These are phyloP conservation scores for Ascochyta rabiei DNA, from an alignment of 2,329 filamentous ascomycete species.

Conservation along the genomic window DNA sequence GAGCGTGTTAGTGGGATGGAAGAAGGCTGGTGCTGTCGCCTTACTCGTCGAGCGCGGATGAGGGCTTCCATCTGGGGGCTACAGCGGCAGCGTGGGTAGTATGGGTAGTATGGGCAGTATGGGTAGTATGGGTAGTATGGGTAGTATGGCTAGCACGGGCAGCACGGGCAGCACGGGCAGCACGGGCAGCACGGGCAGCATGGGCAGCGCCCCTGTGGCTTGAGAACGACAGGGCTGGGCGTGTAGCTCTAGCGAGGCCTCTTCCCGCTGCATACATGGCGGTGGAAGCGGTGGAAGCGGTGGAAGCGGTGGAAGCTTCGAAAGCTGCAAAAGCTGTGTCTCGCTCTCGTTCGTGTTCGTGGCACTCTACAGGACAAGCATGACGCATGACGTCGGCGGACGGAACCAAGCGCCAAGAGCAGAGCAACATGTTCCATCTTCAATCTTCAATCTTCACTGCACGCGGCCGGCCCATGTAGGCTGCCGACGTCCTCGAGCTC, in stretches of 20 bases:
- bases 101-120: no score
- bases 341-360: no score
- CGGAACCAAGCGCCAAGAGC: conserved; percentile 10
- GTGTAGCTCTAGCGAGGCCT: conserved; percentile 19
- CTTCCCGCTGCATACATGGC: conserved; percentile 25
- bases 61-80: conserved; percentile 64
- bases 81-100: conserved; percentile 37
- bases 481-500: conserved; percentile 1
- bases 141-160: no score
- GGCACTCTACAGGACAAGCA: background rate
- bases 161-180: no score
- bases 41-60: conserved; percentile 65
- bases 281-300: no score
- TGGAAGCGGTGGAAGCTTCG: no score
- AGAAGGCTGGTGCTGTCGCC: conserved; percentile 18
- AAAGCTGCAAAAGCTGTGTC: no score
- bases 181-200: no score
- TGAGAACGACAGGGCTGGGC: background rate
- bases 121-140: no score
- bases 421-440: no score
- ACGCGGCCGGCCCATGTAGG: conserved; percentile 12
- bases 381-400: conserved; percentile 13
- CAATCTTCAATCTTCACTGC: conserved; percentile 12
- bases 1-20: conserved; percentile 13
- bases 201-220: conserved; percentile 23